Evolutionary conservation across 1,139 yeast genomes (phyloP), one percentile per base, ranked within the genome.

Genomic region (Meyerozyma guilliermondii): DNA sequence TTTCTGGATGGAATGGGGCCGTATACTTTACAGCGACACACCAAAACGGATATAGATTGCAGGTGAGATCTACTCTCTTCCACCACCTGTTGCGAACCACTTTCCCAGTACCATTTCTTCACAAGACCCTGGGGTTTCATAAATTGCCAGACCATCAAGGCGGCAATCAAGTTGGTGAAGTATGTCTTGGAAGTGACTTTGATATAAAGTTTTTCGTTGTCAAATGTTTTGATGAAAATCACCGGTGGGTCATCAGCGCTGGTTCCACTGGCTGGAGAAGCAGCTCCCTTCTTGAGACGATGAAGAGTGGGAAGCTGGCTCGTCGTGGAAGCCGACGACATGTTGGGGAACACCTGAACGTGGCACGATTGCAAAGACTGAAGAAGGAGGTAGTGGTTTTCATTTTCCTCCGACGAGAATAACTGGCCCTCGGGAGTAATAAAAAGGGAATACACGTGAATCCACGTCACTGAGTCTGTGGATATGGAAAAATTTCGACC

Each of bases 131-230:
- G 68, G 2, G 83, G 80, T 47, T 68, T 74, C 50, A 83, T 55
- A 39, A 75, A 70, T 50, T 81, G 84, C 92, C 94, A 84, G 39
- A 81, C 76, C 29, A 81, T 55, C 39, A 83, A 60, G 18, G 75
- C 57, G 37, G 78, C 65, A n/a, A 83, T 50, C 26, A 83, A 56
- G 40, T 66, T 65, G 28, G 76, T 68, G 46, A 81, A 80, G 35
- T 63, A 66, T n/a, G 59, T 46, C 45, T 65, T 71, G 22, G 75
- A 66, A 2, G 68, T 57, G 7, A 78, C 65, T 43, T 67, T 71
- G 41, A 82, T 60, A 53, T 68, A 79, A 10, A 79, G 58, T 42
- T 67, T 69, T 35, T 70, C 76, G 46, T 72, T 72, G 48, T 71
- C 72, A 50, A 62, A 68, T 1, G 80, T 70, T 39, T 68, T 68